These are phyloP conservation scores for Aspergillus sp. DNA, from an alignment of 2,329 filamentous ascomycete species.

Conservation along the genomic window DNA sequence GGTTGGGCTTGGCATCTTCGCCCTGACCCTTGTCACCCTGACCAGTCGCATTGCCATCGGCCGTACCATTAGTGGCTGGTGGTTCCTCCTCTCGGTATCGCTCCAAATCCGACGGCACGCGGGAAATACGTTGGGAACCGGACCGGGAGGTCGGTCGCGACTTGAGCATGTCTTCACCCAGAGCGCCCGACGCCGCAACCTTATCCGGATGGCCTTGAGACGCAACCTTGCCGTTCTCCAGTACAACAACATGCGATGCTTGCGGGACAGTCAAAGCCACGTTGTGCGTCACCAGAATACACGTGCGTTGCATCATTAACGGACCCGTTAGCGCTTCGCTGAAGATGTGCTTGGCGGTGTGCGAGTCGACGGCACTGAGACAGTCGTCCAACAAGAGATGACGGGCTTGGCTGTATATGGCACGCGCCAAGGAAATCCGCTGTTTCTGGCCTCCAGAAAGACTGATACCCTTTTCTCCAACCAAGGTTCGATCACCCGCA, in stretches of 20 bases:
- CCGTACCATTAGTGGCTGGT: constrained; percentile 29
- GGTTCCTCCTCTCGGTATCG: constrained; percentile 51
- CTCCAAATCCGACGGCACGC: constrained; percentile 67
- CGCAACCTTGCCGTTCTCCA: constrained; percentile 77
- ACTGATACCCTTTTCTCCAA: constrained; percentile 95
- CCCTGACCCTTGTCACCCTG: constrained; percentile 33
- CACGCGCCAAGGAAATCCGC: constrained; percentile 90
- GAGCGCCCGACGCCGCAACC: constrained; percentile 76
- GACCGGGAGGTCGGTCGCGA: constrained; percentile 63
- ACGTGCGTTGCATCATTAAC: constrained; percentile 81
- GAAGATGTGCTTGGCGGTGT: constrained; percentile 98
- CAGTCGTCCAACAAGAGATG: constrained; percentile 93
- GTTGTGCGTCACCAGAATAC: constrained; percentile 94
- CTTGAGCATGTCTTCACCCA: constrained; percentile 78
- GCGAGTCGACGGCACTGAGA: constrained; percentile 91
- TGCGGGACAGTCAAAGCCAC: constrained; percentile 76
- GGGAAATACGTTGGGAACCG: constrained; percentile 68
- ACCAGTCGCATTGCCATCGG: constrained; percentile 34
- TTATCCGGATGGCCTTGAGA: constrained; percentile 70
- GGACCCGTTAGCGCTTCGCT: constrained; percentile 84
- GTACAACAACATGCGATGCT: constrained; percentile 71
- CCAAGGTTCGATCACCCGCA: constrained; percentile 83
- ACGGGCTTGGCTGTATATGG: constrained; percentile 89
- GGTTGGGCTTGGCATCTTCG: constrained; percentile 41
- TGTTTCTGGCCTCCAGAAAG: constrained; percentile 97